These are phyloP conservation scores for Vitis hybrid DNA, from an alignment of 177 flowering plant genomes.

Conservation along the genomic window DNA sequence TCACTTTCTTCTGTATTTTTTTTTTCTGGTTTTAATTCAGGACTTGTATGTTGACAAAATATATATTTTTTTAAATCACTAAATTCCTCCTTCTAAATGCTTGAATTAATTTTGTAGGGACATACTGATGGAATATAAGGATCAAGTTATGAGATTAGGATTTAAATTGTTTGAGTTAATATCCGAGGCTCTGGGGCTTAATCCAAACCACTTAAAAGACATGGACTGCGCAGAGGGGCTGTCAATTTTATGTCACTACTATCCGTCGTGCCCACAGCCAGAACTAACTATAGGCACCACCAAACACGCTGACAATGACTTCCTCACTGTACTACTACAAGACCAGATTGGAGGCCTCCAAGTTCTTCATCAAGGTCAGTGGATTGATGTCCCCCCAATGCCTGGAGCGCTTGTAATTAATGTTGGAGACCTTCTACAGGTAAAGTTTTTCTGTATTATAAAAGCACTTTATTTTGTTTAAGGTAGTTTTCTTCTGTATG, in stretches of 20 bases:
- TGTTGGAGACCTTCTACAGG: slow-evolving; percentile 34
- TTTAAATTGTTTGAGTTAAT: slow-evolving; percentile 13
- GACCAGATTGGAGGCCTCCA: slow-evolving; percentile 33
- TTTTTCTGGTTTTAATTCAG: no score
- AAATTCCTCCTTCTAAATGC: no score
- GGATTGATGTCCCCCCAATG: slow-evolving; percentile 17
- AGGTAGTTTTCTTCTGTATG: no score
- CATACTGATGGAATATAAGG: slow-evolving; percentile 5
- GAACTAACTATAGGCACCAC: slow-evolving; percentile 17
- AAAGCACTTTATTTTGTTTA: no score
- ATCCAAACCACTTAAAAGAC: slow-evolving; percentile 7
- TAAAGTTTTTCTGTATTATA: not conserved
- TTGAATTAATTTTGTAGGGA: slow-evolving; percentile 11
- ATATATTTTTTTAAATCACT: no score
- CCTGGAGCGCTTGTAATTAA: slow-evolving; percentile 20
- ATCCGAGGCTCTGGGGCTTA: slow-evolving; percentile 26
- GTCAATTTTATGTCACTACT: slow-evolving; percentile 15
- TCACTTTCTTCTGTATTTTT: no score
- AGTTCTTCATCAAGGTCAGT: slow-evolving; percentile 14
- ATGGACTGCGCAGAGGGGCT: slow-evolving; percentile 13
- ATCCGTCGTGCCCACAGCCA: slow-evolving; percentile 31
- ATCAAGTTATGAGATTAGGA: slow-evolving; percentile 17
- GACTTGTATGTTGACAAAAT: no score
- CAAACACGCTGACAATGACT: slow-evolving; percentile 19
- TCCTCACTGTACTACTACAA: slow-evolving; percentile 30